Percentiles rank a stretch among this genome's conserved stretches.
Evolutionary conservation across 1,139 yeast species (phyloP).

Genomic region (Geotrichum restrictum): DNA sequence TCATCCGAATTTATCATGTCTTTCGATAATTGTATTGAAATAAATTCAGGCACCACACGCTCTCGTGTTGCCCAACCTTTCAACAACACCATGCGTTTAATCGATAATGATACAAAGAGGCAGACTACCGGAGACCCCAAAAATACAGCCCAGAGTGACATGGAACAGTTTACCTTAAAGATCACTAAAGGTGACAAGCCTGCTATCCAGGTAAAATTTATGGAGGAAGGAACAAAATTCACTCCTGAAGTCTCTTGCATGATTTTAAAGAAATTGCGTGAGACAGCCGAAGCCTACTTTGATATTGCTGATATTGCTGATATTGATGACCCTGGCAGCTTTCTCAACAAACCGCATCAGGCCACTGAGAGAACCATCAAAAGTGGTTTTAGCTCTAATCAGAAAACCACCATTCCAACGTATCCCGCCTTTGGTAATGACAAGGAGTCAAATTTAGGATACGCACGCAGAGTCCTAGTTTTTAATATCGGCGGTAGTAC

Average conservation of each 20-base stretch:
- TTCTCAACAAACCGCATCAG: slow-evolving; percentile 93
- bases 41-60: slow-evolving; percentile 98
- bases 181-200: slow-evolving; percentile 84
- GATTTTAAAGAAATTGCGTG: slow-evolving; percentile 94
- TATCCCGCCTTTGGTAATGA: slow-evolving; percentile 95
- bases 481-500: slow-evolving; percentile 99
- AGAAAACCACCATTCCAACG: no score
- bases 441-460: slow-evolving; percentile 81
- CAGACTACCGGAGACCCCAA: slow-evolving; percentile 96
- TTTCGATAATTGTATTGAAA: slow-evolving; percentile 47
- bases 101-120: slow-evolving; percentile 98
- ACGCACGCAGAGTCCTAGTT: slow-evolving; percentile 82
- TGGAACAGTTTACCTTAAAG: slow-evolving; percentile 95
- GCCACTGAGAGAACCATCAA: slow-evolving; percentile 97
- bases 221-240: slow-evolving; percentile 88
- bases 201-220: slow-evolving; percentile 83
- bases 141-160: slow-evolving; percentile 91
- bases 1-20: no score
- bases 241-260: slow-evolving; percentile 95
- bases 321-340: slow-evolving; percentile 91
- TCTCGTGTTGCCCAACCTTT: slow-evolving; percentile 97
- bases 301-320: slow-evolving; percentile 87
- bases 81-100: slow-evolving; percentile 92
- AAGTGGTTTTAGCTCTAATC: slow-evolving; percentile 90
- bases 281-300: slow-evolving; percentile 87